These are phyloP conservation scores for Alliaria petiolata DNA, from an alignment of 345 rosid species.

Conservation along the genomic window DNA sequence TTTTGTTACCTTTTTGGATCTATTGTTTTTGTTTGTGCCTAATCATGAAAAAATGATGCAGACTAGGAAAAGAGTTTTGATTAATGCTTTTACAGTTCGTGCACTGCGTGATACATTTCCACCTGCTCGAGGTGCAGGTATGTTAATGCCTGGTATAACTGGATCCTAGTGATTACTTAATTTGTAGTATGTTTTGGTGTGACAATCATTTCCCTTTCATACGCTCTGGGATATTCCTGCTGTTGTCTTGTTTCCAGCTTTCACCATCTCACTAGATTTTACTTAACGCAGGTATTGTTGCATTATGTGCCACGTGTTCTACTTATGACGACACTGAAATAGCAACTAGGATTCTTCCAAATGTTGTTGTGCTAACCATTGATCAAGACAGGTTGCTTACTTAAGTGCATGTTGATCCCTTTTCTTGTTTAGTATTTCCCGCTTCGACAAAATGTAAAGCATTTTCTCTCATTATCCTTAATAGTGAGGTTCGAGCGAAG, in stretches of 20 bases:
- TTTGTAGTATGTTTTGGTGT: background rate
- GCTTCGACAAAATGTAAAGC: background rate
- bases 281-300: slow-evolving; percentile 74
- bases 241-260: background rate
- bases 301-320: slow-evolving; percentile 91
- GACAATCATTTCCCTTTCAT: background rate
- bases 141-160: background rate
- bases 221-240: background rate
- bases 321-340: slow-evolving; percentile 83
- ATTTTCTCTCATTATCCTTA: slow-evolving; percentile 26
- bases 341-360: slow-evolving; percentile 93
- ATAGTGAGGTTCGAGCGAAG: slow-evolving; percentile 91
- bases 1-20: background rate
- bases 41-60: slow-evolving; percentile 36
- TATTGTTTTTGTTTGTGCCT: slow-evolving; percentile 6
- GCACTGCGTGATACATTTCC: slow-evolving; percentile 94
- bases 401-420: background rate
- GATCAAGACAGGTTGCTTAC: slow-evolving; percentile 81
- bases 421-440: background rate
- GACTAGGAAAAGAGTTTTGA: slow-evolving; percentile 95
- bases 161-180: background rate
- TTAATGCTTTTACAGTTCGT: slow-evolving; percentile 98
- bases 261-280: slow-evolving; percentile 21
- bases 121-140: slow-evolving; percentile 99
- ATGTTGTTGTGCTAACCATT: slow-evolving; percentile 77